Conservation (phyloP, 495 filamentous ascomycete species). For the Penicillium lividum region DNA sequence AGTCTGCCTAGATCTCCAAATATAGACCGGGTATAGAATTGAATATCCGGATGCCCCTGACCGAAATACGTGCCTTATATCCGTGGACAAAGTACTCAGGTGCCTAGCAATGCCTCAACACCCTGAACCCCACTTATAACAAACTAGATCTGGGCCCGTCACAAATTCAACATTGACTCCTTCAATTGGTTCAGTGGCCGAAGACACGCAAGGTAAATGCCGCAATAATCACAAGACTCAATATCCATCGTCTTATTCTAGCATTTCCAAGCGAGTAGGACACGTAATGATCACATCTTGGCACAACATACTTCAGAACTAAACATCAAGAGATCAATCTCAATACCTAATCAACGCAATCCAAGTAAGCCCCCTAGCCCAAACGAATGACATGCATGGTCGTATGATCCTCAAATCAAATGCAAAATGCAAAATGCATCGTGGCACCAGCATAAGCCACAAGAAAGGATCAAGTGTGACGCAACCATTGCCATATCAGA, state of each 20-base stretch:
- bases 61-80: background rate
- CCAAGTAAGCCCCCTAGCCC: constrained; percentile 1
- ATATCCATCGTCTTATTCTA: background rate
- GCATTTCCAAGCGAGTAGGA: background rate
- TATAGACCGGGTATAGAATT: background rate
- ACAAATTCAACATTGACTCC: background rate
- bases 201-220: background rate
- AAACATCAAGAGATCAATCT: background rate
- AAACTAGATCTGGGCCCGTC: background rate
- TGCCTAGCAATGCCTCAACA: background rate
- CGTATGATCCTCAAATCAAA: constrained; percentile 1
- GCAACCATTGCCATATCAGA: constrained; percentile 1
- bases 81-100: background rate
- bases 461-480: background rate
- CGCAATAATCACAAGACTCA: background rate
- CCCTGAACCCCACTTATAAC: background rate
- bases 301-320: constrained; percentile 2
- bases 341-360: background rate
- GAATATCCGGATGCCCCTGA: background rate
- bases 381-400: constrained; percentile 6
- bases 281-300: constrained; percentile 7
- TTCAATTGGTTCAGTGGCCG: background rate
- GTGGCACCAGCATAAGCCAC: constrained; percentile 1
- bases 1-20: background rate
- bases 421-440: background rate